These are phyloP conservation scores for Furcasterigmium furcatum DNA, from an alignment of 2,329 filamentous ascomycete genomes.

Conservation along the genomic window DNA sequence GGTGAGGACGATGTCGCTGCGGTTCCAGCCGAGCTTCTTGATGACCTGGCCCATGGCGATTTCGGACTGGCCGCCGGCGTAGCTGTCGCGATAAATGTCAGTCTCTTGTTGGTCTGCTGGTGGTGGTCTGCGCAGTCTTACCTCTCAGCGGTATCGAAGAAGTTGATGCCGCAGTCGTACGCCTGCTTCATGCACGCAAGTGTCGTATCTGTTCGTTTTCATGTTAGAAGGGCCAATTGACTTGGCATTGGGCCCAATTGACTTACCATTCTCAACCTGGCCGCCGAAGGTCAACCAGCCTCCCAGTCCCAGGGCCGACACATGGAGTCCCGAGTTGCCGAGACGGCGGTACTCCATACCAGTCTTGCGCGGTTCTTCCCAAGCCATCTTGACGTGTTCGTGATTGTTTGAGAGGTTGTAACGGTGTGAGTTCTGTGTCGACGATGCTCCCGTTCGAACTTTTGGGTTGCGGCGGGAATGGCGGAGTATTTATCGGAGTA, in stretches of 20 bases:
- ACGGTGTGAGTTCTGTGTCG: too few species aligned
- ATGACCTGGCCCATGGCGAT: slow-evolving; percentile 62
- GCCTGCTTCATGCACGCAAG: slow-evolving; percentile 61
- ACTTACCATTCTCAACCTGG: slow-evolving; percentile 48
- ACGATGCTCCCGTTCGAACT: too few species aligned
- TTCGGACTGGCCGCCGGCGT: slow-evolving; percentile 60
- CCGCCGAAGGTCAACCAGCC: slow-evolving; percentile 67
- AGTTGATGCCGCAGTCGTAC: slow-evolving; percentile 59
- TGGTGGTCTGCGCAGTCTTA: slow-evolving; percentile 21
- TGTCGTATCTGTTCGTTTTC: slow-evolving; percentile 42
- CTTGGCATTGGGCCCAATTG: slow-evolving; percentile 25
- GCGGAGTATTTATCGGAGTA: slow-evolving; percentile 1
- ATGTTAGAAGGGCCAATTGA: slow-evolving; percentile 2
- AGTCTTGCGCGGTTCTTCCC: slow-evolving; percentile 38
- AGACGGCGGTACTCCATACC: slow-evolving; percentile 41
- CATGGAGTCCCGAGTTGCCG: slow-evolving; percentile 57
- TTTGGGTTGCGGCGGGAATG: neutral
- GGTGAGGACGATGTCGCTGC: slow-evolving; percentile 57
- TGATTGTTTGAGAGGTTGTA: neutral
- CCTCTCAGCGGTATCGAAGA: slow-evolving; percentile 59
- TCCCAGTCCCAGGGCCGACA: slow-evolving; percentile 64
- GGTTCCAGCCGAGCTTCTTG: slow-evolving; percentile 57
- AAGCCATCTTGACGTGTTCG: slow-evolving; percentile 29
- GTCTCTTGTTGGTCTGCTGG: slow-evolving; percentile 17
- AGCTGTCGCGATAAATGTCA: slow-evolving; percentile 31